Evolutionary conservation across 2,329 filamentous ascomycete species (phyloP), one percentile per base, ranked within the genome.

Genomic region (Fusarium chlamydosporum): DNA sequence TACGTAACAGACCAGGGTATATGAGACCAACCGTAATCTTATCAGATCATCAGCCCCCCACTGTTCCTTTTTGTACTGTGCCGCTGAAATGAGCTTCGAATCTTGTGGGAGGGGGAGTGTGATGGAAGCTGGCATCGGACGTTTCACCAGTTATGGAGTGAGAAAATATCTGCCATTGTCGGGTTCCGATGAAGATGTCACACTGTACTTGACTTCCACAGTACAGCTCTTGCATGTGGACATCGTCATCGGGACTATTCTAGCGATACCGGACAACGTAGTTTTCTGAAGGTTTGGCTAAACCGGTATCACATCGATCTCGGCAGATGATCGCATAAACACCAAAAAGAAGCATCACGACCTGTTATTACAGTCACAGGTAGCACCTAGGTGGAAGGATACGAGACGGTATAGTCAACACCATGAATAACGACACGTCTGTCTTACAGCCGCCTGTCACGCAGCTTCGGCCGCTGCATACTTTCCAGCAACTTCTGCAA

Each of bases 401-500:
- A 7, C 8, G 0, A 15, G 26, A 26, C 3, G 6, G 47, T 23
- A 23, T 23, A 23, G 23, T 34, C 27, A 27, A 50, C 45, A 57
- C n/a, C 23, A 67, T 67, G 63, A 33, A 63, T 16, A 40, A 42
- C 29, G 3, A 20, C n/a, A 20, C 9, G 8, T n/a, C 46, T 15
- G 13, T 12, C 4, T 6, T 37, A 13, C 20, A 12, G 34, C 58
- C 42, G 13, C 64, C 58, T 3, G 11, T 67, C 4, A 67, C 64
- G 57, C 57, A 67, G 64, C 58, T 67, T 43, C 51, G 64, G 47
- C 64, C 64, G 26, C 64, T 67, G 15, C 57, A 63, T 42, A 64
- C 48, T 20, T 46, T 31, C 4, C 46, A 40, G 6, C 27, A 61
- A 7, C 23, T 42, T 7, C 6, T 23, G 2, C 16, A 34, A 23